Conservation (phyloP, 345 rosid species). For the Arabis alpina region DNA sequence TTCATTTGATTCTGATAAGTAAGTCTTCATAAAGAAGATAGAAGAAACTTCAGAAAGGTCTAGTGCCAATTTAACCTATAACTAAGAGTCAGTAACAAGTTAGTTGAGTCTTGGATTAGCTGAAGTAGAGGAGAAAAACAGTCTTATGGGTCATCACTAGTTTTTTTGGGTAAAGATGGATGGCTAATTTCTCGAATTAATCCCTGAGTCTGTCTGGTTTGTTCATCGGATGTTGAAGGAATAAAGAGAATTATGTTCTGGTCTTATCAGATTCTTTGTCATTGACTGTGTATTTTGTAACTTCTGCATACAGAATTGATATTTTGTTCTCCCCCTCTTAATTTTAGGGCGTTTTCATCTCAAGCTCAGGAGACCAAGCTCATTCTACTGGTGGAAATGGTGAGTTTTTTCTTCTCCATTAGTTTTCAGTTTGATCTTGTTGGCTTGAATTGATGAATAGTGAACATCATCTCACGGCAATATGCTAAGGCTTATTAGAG, state of each 20-base stretch:
- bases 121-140: constrained; percentile 1
- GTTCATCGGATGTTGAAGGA: constrained; percentile 21
- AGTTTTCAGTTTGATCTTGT: constrained; percentile 22
- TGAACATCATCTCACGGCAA: constrained; percentile 18
- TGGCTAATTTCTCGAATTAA: background rate
- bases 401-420: constrained; percentile 36
- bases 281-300: constrained; percentile 11
- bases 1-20: constrained; percentile 22
- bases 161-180: constrained; percentile 5
- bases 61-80: constrained; percentile 2
- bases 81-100: constrained; percentile 8
- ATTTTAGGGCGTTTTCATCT: constrained; percentile 72
- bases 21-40: background rate
- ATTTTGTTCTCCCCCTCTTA: background rate
- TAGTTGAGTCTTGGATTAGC: constrained; percentile 30
- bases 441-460: constrained; percentile 20
- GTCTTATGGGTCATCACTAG: background rate
- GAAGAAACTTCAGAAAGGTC: constrained; percentile 9
- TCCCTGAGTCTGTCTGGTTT: constrained; percentile 8
- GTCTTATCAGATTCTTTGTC: constrained; percentile 14
- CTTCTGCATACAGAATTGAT: constrained; percentile 12
- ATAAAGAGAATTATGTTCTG: background rate
- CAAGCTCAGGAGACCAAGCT: constrained; percentile 87
- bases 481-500: constrained; percentile 8
- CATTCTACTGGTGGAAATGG: constrained; percentile 94